A percentile compares a stretch with the other conserved stretches of the same genome.
Conservation (phyloP, 2,329 filamentous ascomycete species). For the Colletotrichum acutatum region DNA sequence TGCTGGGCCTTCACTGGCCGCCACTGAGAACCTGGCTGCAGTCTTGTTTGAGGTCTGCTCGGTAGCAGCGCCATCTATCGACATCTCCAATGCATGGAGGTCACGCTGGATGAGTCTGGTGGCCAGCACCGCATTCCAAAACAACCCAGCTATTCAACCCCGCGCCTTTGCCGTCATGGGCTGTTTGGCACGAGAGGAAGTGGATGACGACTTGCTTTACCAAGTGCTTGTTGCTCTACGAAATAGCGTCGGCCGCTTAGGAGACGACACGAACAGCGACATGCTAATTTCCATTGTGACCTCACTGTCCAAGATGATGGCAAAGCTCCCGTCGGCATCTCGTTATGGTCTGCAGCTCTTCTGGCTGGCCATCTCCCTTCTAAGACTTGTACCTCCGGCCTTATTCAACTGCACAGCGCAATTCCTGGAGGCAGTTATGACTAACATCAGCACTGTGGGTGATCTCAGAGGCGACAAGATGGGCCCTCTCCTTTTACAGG, state of each 20-base stretch:
- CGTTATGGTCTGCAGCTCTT: slow-evolving; percentile 77
- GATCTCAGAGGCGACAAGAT: slow-evolving; percentile 70
- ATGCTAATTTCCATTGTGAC: slow-evolving; percentile 77
- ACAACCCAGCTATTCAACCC: slow-evolving; percentile 77
- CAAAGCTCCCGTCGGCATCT: slow-evolving; percentile 73
- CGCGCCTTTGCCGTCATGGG: slow-evolving; percentile 78
- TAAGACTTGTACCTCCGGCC: slow-evolving; percentile 70
- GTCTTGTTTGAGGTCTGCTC: slow-evolving; percentile 72
- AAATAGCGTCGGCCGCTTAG: slow-evolving; percentile 72
- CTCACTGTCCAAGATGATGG: slow-evolving; percentile 77
- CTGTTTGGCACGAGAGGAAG: slow-evolving; percentile 76
- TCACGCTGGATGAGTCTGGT: slow-evolving; percentile 80
- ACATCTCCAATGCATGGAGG: slow-evolving; percentile 75
- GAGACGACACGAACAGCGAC: slow-evolving; percentile 72
- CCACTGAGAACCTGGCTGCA: slow-evolving; percentile 70
- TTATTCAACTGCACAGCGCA: slow-evolving; percentile 75
- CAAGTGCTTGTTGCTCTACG: slow-evolving; percentile 76
- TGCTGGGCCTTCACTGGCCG: slow-evolving; percentile 59
- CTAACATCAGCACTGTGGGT: slow-evolving; percentile 70
- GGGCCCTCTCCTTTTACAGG: slow-evolving; percentile 69
- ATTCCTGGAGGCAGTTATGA: slow-evolving; percentile 72
- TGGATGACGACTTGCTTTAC: slow-evolving; percentile 77
- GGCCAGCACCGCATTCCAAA: slow-evolving; percentile 78
- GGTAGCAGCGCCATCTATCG: slow-evolving; percentile 71
- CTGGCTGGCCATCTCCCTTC: slow-evolving; percentile 75